These are phyloP conservation scores for Periconia sp. DNA, from an alignment of 2,329 filamentous ascomycete genomes.

Conservation along the genomic window DNA sequence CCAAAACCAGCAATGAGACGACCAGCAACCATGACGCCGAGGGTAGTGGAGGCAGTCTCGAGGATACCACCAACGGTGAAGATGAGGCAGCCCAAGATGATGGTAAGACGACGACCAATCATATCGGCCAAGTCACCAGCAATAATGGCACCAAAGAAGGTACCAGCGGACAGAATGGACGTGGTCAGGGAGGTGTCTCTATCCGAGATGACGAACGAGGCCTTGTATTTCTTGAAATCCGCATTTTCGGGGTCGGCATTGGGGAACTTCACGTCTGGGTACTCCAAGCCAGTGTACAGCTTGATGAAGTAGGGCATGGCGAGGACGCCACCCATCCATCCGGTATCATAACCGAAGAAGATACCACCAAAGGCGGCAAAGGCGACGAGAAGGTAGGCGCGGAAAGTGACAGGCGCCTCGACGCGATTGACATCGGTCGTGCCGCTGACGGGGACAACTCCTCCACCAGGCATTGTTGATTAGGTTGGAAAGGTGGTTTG, in stretches of 20 bases:
- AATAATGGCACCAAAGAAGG: conserved; percentile 71
- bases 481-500: conserved; percentile 14
- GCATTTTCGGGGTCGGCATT: conserved; percentile 59
- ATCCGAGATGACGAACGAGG: conserved; percentile 31
- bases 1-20: conserved; percentile 74
- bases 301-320: conserved; percentile 46
- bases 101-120: conserved; percentile 65
- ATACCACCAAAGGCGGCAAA: conserved; percentile 59
- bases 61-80: conserved; percentile 59
- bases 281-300: conserved; percentile 35
- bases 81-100: conserved; percentile 63
- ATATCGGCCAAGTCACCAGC: conserved; percentile 61
- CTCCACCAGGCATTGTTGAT: conserved; percentile 40
- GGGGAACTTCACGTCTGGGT: conserved; percentile 44
- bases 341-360: conserved; percentile 80
- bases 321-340: conserved; percentile 71
- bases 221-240: conserved; percentile 61
- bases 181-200: conserved; percentile 62
- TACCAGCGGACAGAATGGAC: conserved; percentile 75
- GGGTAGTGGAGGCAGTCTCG: conserved; percentile 62
- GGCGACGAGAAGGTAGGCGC: conserved; percentile 51
- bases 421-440: conserved; percentile 58
- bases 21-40: conserved; percentile 69
- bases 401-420: conserved; percentile 53
- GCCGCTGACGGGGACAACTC: conserved; percentile 37